Conservation (phyloP, 345 rosid species). For the Hirschfeldia incana region DNA sequence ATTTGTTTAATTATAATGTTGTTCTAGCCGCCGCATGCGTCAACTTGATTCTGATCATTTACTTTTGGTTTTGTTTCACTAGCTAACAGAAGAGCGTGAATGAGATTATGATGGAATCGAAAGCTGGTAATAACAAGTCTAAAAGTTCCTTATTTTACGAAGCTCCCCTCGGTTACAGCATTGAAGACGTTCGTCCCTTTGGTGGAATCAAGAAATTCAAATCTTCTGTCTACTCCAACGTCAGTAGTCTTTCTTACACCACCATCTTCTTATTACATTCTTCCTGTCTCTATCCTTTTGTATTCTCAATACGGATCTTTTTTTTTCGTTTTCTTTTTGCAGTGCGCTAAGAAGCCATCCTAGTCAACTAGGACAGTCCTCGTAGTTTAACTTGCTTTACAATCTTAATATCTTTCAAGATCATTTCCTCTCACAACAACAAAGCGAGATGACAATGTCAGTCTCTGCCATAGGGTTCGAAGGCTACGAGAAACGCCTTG, state of each 20-base stretch:
- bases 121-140: conserved; percentile 59
- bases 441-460: conserved; percentile 41
- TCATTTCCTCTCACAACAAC: not conserved
- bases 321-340: conserved; percentile 18
- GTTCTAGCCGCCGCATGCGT: not conserved
- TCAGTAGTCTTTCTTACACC: conserved; percentile 25
- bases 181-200: too few relatives aligned
- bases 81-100: conserved; percentile 48
- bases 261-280: not conserved
- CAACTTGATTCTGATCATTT: not conserved
- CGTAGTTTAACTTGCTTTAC: not conserved
- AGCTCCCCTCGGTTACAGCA: too few relatives aligned
- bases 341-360: conserved; percentile 86
- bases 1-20: not conserved
- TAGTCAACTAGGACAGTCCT: not conserved
- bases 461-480: conserved; percentile 68
- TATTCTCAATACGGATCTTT: not conserved
- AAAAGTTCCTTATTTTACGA: conserved; percentile 19
- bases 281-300: too few relatives aligned
- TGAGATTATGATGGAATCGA: conserved; percentile 73
- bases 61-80: not conserved
- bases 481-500: conserved; percentile 77
- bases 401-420: not conserved
- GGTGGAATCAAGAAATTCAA: too few relatives aligned
- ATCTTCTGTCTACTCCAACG: too few relatives aligned